Conservation (phyloP, 306 rosid genomes). For the Glycine latifolia region DNA sequence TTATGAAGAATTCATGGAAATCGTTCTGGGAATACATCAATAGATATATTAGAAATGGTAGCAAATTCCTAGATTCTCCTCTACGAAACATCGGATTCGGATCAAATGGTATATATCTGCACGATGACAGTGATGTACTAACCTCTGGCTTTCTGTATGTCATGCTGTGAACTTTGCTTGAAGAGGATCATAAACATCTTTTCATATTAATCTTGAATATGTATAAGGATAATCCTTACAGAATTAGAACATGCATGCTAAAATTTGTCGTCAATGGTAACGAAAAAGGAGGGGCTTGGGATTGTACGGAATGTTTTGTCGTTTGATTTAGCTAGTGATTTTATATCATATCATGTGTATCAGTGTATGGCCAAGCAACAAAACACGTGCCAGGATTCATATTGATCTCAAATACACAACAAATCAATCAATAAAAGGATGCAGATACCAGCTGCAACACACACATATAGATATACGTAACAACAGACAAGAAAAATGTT, state of each 20-base stretch:
- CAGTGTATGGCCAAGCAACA: background rate
- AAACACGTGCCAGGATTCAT: background rate
- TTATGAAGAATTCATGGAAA: background rate
- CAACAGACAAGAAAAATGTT: constrained; percentile 35
- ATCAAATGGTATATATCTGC: background rate
- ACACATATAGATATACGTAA: background rate
- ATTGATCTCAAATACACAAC: constrained; percentile 2
- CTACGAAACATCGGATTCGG: constrained; percentile 2
- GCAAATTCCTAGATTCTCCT: constrained; percentile 3
- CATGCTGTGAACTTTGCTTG: constrained; percentile 25
- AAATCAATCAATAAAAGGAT: constrained; percentile 19
- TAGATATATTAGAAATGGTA: background rate
- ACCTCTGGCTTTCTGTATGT: constrained; percentile 27
- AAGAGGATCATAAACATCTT: constrained; percentile 15
- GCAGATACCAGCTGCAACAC: background rate
- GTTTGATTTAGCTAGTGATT: background rate
- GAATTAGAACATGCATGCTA: background rate
- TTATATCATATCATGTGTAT: background rate
- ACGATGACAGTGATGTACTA: constrained; percentile 1
- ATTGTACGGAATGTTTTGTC: background rate
- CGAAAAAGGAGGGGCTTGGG: constrained; percentile 16
- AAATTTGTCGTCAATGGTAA: background rate
- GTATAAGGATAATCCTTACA: background rate
- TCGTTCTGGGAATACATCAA: background rate
- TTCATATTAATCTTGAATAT: constrained; percentile 4